phyloP scores from a whole-genome alignment of 2,329 filamentous ascomycete species.

The Cytospora piceae region DNA sequence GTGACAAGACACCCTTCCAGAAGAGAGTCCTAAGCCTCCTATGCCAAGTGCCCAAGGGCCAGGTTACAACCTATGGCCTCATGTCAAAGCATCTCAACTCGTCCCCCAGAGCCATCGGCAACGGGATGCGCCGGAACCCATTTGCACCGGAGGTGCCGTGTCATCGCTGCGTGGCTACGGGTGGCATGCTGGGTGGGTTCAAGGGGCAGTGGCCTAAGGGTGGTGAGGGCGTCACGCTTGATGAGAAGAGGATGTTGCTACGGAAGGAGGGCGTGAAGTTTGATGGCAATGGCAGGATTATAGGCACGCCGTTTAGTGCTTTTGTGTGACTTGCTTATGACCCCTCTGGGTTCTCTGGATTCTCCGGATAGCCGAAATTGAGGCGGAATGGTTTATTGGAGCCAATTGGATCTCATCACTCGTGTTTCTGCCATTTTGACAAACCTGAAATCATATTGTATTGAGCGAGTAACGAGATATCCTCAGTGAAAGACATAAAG shows the following conservation, averaged over 20 bases:
- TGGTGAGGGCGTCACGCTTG: conserved; percentile 64
- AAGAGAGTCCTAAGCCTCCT: conserved; percentile 71
- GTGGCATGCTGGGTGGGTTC: conserved; percentile 72
- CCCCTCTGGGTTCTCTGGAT: too few species aligned
- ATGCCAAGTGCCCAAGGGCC: conserved; percentile 75
- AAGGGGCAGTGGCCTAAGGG: conserved; percentile 67
- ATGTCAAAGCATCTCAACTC: conserved; percentile 70
- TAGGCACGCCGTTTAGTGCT: conserved; percentile 58
- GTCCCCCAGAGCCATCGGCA: conserved; percentile 77
- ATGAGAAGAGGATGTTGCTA: conserved; percentile 66
- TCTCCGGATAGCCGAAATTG: too few species aligned
- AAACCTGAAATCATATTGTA: not conserved
- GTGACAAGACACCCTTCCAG: conserved; percentile 57
- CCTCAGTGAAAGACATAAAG: not conserved
- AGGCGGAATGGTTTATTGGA: not conserved
- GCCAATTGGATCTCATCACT: not conserved
- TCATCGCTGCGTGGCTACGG: conserved; percentile 77
- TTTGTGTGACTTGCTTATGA: conserved; percentile 40
- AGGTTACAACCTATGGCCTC: conserved; percentile 77
- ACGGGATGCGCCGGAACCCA: conserved; percentile 76
- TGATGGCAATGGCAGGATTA: conserved; percentile 60
- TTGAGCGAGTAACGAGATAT: not conserved
- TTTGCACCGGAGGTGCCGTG: conserved; percentile 84
- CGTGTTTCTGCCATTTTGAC: not conserved
- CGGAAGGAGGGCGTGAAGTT: conserved; percentile 67